phyloP scores from a whole-genome alignment of 2,329 filamentous ascomycete genomes.

The Plenodomus tracheiphilus region DNA sequence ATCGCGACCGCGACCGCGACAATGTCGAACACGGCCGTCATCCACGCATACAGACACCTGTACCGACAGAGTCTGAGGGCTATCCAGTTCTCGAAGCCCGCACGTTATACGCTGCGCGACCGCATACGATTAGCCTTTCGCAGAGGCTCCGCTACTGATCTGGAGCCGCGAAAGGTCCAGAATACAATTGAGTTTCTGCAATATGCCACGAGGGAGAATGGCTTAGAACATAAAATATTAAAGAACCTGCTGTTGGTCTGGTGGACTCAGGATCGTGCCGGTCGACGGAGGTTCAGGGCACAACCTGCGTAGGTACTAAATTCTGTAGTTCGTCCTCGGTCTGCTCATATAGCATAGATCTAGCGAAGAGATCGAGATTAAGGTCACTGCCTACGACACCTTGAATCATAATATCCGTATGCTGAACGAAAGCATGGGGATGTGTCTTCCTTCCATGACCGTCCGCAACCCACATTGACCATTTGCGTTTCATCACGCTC shows the following conservation, averaged over 20 bases:
- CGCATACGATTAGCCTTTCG: conserved; percentile 49
- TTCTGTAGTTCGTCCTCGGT: too few relatives aligned
- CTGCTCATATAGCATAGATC: conserved; percentile 17
- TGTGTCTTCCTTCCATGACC: conserved; percentile 54
- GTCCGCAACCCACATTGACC: conserved; percentile 30
- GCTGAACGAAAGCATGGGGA: conserved; percentile 73
- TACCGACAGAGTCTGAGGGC: conserved; percentile 70
- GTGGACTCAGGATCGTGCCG: conserved; percentile 49
- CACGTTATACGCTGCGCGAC: conserved; percentile 64
- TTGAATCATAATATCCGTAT: conserved; percentile 72
- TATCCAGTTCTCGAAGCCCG: conserved; percentile 71
- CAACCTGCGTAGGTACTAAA: conserved; percentile 21
- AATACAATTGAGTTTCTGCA: conserved; percentile 73
- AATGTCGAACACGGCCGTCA: conserved; percentile 51
- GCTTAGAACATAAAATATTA: conserved; percentile 72
- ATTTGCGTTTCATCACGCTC: conserved; percentile 1
- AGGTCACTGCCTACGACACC: conserved; percentile 55
- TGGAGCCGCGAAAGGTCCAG: conserved; percentile 53
- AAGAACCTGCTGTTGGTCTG: conserved; percentile 64
- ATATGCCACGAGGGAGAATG: conserved; percentile 64
- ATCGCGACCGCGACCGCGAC: conserved; percentile 7
- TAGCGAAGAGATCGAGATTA: conserved; percentile 34
- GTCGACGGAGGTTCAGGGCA: conserved; percentile 32
- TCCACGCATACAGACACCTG: conserved; percentile 70
- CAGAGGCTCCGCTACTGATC: conserved; percentile 32